Base-by-base conservation (phyloP, 441 rosid species). In the Euphorbia schlechtendalii region DNA sequence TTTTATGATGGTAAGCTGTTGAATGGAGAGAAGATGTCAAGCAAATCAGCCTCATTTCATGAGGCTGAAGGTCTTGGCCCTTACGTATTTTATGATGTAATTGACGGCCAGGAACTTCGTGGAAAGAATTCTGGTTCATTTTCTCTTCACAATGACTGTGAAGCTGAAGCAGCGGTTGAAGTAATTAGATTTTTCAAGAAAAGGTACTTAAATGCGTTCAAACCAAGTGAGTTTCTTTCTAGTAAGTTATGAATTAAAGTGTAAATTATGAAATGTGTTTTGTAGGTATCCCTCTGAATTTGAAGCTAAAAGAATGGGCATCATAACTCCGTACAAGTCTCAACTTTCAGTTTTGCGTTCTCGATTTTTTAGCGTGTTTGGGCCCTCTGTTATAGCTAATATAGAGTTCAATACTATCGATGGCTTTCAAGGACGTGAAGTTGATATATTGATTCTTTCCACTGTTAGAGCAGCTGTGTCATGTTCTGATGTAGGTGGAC, bases 351-450 rank as follows among this genome's bases (percentile, higher is more conserved):
- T 86, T 56, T 69, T 89, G 82, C 97, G 95, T 62, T 85, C 90
- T 74, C 85, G 86, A 38, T 86, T 92, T 80, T 75, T 84, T 30
- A 72, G 64, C 72, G 86, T 86, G 61, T 88, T 95, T 80, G 99
- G 98, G 69, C 72, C 99, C 66, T 76, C 90, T 73, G 81, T 77
- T 59, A 71, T 74, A 28, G 84, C 91, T 64, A 85, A 89, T 68
- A 92, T 95, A 84, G 99, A 92, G 69, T 82, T 95, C 64, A 95
- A 86, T 71, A 95, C 99, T 14, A 90, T 92, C 52, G 99, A 92
- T 66, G 99, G 99, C 56, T 95, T 95, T 83, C 99, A 95, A 76
- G 98, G 97, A 59, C 78, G 96, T 56, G 99, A 95, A 78, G 96
- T 92, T 70, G 98, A 89, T 76, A 81, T 92, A 73, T 74, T 95